Conservation (phyloP, 179 eudicot genomes). For the Kewa caespitosa region DNA sequence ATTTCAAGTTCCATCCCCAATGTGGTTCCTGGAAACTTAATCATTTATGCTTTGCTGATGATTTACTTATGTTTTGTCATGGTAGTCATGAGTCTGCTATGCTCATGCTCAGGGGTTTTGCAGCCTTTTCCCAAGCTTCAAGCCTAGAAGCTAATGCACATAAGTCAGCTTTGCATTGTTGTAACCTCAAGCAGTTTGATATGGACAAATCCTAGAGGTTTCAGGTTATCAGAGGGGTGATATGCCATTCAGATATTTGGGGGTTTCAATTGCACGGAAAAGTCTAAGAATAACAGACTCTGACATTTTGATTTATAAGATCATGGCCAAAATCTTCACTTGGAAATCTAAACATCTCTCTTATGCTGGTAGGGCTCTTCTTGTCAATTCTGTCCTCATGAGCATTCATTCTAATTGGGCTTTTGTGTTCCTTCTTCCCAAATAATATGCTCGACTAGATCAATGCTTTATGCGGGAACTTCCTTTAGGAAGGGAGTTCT, state of each 20-base stretch:
- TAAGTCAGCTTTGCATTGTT: neutral
- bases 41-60: constrained; percentile 1
- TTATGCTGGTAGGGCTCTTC: neutral
- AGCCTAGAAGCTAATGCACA: neutral
- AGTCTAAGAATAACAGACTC: neutral
- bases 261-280: neutral
- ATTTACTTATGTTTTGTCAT: neutral
- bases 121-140: neutral
- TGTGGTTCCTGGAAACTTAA: neutral
- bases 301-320: neutral
- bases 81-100: neutral
- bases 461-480: neutral
- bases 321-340: neutral
- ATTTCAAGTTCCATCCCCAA: neutral
- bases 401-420: neutral
- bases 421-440: neutral
- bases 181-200: neutral
- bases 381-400: neutral
- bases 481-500: neutral
- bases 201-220: neutral
- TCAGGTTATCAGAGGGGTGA: neutral
- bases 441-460: neutral
- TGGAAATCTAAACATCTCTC: neutral
- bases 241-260: neutral
- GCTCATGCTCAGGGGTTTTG: neutral